Evolutionary conservation across 1,284 basidiomycete genomes (phyloP), one percentile per base, ranked within the genome.

Genomic region (Leccinum pachyderme): DNA sequence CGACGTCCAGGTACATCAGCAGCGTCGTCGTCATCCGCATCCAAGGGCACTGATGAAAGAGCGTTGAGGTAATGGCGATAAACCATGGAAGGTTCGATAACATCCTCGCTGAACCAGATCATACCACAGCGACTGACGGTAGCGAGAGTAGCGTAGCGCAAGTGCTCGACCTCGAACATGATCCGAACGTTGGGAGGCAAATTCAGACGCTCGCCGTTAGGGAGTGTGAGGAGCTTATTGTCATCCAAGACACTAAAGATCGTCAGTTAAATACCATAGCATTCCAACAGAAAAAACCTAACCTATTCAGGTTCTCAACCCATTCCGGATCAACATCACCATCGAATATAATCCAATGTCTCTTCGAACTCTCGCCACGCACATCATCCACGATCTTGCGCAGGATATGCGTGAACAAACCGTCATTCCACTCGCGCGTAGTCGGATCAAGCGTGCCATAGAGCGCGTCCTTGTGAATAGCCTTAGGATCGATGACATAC

Each of bases 91-190:
- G 94, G 87, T 59, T 92, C 86, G 31, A 99, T 87, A 48, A 96
- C 88, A 60, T 98, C 95, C 58, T 98, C 94, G 69, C 94, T 98
- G 77, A 99, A 99, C 97, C 97, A 99, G 66, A 99, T 96, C 97
- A 99, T 99, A 72, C 97, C 97, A 71, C 97, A 99, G 54, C 97
- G 95, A 83, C 94, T 97, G 77, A 99, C 98, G 13, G 97, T 99
- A 7, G 97, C 97, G 47, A 93, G 84, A 1, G 98, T 99, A 0
- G 97, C 98, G 71, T 97, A 99, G 65, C 89, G 91, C 62, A 99
- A 83, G 72, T 96, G 94, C 73, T 99, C 98, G 54, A 99, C 98
- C 72, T 99, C 97, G 69, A 99, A 99, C 93, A 99, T 95, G 74
- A 99, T 95, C 57, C 97, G 89, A 25, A 99, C 96, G 68, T 99